Conservation (phyloP, 2,329 filamentous ascomycete genomes). For the Cadophora luteo-olivacea region DNA sequence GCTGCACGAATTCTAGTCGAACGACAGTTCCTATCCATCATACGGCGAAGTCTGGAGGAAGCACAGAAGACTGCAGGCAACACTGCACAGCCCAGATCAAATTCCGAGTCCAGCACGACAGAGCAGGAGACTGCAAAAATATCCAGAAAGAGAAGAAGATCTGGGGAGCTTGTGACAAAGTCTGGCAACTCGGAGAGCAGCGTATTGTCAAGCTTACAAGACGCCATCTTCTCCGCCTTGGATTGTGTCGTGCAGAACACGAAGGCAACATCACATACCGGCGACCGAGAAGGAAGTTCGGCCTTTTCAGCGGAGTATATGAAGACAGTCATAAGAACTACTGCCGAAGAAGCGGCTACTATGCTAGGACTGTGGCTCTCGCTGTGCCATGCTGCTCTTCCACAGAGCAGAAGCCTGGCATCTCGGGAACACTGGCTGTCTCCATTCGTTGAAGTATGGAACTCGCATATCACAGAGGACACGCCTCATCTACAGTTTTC, state of each 20-base stretch:
- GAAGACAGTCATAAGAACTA: constrained; percentile 41
- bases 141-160: constrained; percentile 44
- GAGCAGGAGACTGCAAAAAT: constrained; percentile 45
- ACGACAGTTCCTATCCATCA: constrained; percentile 68
- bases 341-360: constrained; percentile 40
- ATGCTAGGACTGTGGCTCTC: constrained; percentile 44
- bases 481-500: constrained; percentile 40
- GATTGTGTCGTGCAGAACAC: constrained; percentile 33
- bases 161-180: constrained; percentile 36
- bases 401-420: background rate
- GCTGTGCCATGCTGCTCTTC: constrained; percentile 33
- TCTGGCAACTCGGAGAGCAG: background rate
- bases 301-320: constrained; percentile 43
- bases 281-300: constrained; percentile 22
- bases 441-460: constrained; percentile 44
- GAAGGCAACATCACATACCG: constrained; percentile 16
- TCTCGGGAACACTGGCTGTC: constrained; percentile 33
- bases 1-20: constrained; percentile 76
- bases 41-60: constrained; percentile 72
- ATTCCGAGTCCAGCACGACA: constrained; percentile 23
- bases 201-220: constrained; percentile 27
- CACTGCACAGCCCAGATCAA: constrained; percentile 24
- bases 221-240: constrained; percentile 37
- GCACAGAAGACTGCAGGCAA: constrained; percentile 44
- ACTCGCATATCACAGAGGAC: constrained; percentile 32